Evolutionary conservation across 2,329 filamentous ascomycete genomes (phyloP).

Genomic region (Graphilbum ipis-grandicollis): DNA sequence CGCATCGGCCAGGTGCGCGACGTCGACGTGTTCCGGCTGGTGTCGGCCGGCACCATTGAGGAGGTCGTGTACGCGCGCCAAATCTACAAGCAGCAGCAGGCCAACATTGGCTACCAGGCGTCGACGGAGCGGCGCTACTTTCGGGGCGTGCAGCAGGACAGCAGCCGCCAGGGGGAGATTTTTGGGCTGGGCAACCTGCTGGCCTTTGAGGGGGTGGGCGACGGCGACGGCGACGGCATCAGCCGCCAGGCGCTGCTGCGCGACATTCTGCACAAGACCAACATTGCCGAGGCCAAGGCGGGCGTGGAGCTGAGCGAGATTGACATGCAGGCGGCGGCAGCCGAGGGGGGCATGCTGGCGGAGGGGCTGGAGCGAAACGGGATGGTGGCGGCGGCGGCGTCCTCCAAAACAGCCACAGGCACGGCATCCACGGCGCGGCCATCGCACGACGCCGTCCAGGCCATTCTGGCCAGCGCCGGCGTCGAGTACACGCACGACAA

Average conservation of each 20-base stretch:
- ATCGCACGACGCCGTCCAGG: conserved; percentile 60
- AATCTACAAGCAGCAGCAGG: conserved; percentile 98
- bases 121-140: conserved; percentile 89
- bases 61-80: conserved; percentile 95
- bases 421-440: conserved; percentile 4
- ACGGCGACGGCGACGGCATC: too few species aligned
- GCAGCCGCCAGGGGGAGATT: conserved; percentile 74
- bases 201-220: conserved; percentile 60
- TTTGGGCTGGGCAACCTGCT: conserved; percentile 85
- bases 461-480: conserved; percentile 73
- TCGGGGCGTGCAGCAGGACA: conserved; percentile 76
- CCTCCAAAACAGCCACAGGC: conserved; percentile 39
- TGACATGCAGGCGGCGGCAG: conserved; percentile 44
- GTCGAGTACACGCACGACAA: conserved; percentile 96
- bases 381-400: conserved; percentile 27
- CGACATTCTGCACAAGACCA: conserved; percentile 98
- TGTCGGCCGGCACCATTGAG: conserved; percentile 84
- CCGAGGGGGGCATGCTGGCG: conserved; percentile 33
- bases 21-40: conserved; percentile 85
- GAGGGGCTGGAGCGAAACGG: too few species aligned
- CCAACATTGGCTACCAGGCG: conserved; percentile 91
- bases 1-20: conserved; percentile 85
- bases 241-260: conserved; percentile 63
- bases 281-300: conserved; percentile 80
- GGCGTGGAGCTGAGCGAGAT: conserved; percentile 68